Base-by-base conservation (phyloP, 768 basidiomycete genomes). In the Tylopilus plumbeoviolaceoides region DNA sequence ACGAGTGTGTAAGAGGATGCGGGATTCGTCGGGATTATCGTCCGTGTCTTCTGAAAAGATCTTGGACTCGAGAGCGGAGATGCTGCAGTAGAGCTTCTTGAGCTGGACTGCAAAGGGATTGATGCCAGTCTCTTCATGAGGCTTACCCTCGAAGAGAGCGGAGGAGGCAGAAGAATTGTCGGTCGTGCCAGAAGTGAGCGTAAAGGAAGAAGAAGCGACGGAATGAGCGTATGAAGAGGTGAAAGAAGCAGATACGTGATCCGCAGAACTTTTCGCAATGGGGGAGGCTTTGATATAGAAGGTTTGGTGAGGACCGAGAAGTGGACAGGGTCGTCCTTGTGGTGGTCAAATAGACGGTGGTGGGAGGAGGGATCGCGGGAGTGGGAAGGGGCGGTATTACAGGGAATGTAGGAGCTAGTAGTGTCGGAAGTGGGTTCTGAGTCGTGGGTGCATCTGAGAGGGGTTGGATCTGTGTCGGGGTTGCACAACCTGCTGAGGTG, bases 291-390 rank as follows among this genome's bases (percentile, higher is more conserved):
- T 38, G 64, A 63, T 47, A 60, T 64, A 54, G 43, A 64, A 9
- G 84, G 78, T 39, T 84, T 79, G 5, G 81, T 72, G 33, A 83
- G 77, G 31, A 84, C 79, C 36, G 81, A 74, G 70, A 98, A 98
- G 11, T 87, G 81, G 30, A 93, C 81, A 0, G 97, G 92, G 67
- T 98, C 91, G 67, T 98, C 90, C 62, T 91, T 85, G 36, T 89
- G 79, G 54, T 89, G 91, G 64, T 98, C 93, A 52, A 93, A 95
- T 0, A 97, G 80, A 55, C 87, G 88, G 10, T 75, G 72, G 42
- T 77, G 67, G 4, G 75, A 60, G n/a, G 56, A 63, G 14, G 68
- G 47, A 7, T 38, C 35, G 25, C 47, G 47, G 11, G 74, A 71
- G 39, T 76, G 67, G 6, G 75, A 59, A 10, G 57, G 64, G 11